These are phyloP conservation scores for Avena atlantica DNA, from an alignment of 176 grass and related monocot species.

Conservation along the genomic window DNA sequence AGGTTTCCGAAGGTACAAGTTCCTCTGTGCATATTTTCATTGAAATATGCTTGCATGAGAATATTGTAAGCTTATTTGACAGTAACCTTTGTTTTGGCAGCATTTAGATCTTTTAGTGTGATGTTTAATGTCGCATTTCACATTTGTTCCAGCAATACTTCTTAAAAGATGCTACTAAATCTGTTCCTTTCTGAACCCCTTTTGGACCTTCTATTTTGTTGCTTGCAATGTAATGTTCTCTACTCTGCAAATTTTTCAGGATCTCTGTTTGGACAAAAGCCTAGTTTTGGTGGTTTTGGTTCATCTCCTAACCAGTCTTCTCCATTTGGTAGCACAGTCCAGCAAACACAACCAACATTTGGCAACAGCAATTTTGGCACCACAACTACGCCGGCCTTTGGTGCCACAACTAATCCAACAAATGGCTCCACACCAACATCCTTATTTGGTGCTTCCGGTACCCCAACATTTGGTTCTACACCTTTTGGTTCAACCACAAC, in stretches of 20 bases:
- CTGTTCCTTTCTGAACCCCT: conserved; percentile 18
- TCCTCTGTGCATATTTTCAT: conserved; percentile 2
- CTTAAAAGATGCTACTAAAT: neutral
- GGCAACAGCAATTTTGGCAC: conserved; percentile 71
- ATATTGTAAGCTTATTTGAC: neutral
- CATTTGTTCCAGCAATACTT: neutral
- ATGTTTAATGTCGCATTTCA: neutral
- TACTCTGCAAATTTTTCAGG: conserved; percentile 46
- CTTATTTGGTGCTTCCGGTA: conserved; percentile 66
- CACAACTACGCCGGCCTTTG: conserved; percentile 58
- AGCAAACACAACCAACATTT: conserved; percentile 85
- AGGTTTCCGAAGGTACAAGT: neutral
- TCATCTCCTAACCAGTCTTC: conserved; percentile 80
- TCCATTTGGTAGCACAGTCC: conserved; percentile 76
- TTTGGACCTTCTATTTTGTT: neutral
- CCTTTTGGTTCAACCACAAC: conserved; percentile 67
- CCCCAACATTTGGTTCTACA: conserved; percentile 64
- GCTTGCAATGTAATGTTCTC: neutral
- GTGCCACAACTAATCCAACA: conserved; percentile 51
- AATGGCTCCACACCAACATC: conserved; percentile 71
- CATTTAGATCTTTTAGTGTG: neutral
- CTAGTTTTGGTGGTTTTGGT: conserved; percentile 78
- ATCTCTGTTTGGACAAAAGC: conserved; percentile 94
- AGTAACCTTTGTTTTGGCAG: neutral
- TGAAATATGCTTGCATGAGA: neutral